Percentiles rank a stretch among this genome's conserved stretches.
These are phyloP conservation scores for Noccaea bulbosa DNA, from an alignment of 345 rosid genomes.

Conservation along the genomic window DNA sequence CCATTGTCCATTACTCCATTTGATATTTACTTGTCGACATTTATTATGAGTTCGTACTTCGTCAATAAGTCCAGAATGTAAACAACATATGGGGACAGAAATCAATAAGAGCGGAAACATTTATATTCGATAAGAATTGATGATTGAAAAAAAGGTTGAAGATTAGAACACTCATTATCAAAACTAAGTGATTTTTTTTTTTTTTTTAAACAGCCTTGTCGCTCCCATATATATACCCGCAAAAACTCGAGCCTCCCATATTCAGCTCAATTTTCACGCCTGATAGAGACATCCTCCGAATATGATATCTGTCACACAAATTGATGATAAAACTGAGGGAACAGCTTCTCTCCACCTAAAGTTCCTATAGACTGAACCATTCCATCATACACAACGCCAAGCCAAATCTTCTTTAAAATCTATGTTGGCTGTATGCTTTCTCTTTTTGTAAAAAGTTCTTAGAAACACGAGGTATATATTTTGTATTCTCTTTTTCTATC, in stretches of 20 bases:
- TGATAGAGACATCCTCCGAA: neutral
- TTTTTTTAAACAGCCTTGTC: neutral
- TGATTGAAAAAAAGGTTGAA: neutral
- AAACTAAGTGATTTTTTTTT: no score
- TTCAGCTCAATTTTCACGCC: neutral
- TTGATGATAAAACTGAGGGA: neutral
- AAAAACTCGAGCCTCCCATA: neutral
- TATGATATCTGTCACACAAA: neutral
- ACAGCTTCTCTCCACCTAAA: neutral
- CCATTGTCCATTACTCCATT: slow-evolving; percentile 27
- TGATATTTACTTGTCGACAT: slow-evolving; percentile 38
- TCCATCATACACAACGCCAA: neutral
- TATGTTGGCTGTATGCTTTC: slow-evolving; percentile 2
- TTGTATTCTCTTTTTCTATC: neutral
- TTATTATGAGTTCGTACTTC: slow-evolving; percentile 39
- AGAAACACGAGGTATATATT: neutral
- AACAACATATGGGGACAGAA: slow-evolving; percentile 13
- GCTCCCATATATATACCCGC: slow-evolving; percentile 2
- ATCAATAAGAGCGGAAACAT: slow-evolving; percentile 1
- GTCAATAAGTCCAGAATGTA: slow-evolving; percentile 12
- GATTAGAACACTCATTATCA: neutral
- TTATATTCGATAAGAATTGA: slow-evolving; percentile 7
- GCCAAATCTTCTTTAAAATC: neutral
- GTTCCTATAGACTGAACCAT: neutral
- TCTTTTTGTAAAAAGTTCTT: neutral